phyloP scores from a whole-genome alignment of 1,284 basidiomycete species.

The Spongispora temasekensis region DNA sequence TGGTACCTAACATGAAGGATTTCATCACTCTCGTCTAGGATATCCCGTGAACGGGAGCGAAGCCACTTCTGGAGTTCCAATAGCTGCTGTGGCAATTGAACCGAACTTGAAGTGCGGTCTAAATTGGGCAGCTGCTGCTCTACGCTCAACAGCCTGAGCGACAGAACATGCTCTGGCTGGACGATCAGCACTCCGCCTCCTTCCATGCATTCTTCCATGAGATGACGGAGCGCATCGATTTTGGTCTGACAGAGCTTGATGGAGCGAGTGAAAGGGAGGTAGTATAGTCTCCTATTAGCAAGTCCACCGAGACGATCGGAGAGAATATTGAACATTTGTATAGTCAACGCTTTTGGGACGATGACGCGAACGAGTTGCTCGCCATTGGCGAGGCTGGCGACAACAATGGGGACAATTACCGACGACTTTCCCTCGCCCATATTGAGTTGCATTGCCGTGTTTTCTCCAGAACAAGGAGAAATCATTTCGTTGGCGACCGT shows the following conservation, averaged over 20 bases:
- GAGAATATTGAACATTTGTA: constrained; percentile 52
- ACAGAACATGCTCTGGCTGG: constrained; percentile 57
- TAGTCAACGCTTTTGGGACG: constrained; percentile 36
- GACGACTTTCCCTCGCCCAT: constrained; percentile 63
- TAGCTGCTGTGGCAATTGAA: constrained; percentile 15
- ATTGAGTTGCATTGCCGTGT: constrained; percentile 50
- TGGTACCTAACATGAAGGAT: constrained; percentile 3
- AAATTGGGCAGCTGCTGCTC: constrained; percentile 30
- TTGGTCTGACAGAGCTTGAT: constrained; percentile 22
- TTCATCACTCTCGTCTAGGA: constrained; percentile 1
- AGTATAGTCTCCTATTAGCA: constrained; percentile 46
- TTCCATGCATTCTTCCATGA: constrained; percentile 42
- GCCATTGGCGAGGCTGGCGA: constrained; percentile 43
- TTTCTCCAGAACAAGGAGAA: constrained; percentile 36
- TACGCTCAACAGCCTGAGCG: constrained; percentile 47
- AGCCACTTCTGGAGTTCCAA: constrained; percentile 40
- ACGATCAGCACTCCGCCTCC: constrained; percentile 45
- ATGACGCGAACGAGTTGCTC: constrained; percentile 31
- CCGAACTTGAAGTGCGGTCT: background rate
- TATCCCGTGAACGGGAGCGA: constrained; percentile 18
- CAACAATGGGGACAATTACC: constrained; percentile 51
- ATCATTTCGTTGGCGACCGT: constrained; percentile 51
- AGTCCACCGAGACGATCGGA: constrained; percentile 47
- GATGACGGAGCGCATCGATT: constrained; percentile 20
- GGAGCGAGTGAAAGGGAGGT: constrained; percentile 50